A percentile compares a stretch with the other conserved stretches of the same genome.
These are phyloP conservation scores for Stemphylium beticola DNA, from an alignment of 2,329 filamentous ascomycete genomes.

Conservation along the genomic window DNA sequence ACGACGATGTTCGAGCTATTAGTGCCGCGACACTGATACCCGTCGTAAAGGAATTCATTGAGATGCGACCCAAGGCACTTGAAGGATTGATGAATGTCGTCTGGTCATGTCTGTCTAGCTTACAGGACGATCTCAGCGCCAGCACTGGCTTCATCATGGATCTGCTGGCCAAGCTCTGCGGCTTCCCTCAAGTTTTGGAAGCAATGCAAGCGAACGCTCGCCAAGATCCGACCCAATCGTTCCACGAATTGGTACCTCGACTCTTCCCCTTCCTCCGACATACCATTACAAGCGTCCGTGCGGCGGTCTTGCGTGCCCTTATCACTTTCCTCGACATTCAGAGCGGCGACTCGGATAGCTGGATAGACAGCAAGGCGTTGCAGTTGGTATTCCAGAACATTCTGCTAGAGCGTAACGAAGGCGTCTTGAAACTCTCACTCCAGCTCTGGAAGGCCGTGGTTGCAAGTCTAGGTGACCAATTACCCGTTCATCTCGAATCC, in stretches of 20 bases:
- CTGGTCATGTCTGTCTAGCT: conserved; percentile 94
- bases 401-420: conserved; percentile 86
- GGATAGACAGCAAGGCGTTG: conserved; percentile 89
- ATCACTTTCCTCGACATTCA: conserved; percentile 92
- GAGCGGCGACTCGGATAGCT: conserved; percentile 78
- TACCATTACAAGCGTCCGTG: conserved; percentile 93
- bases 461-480: conserved; percentile 68
- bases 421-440: conserved; percentile 80
- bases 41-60: conserved; percentile 93
- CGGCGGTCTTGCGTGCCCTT: conserved; percentile 89
- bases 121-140: conserved; percentile 96
- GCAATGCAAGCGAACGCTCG: conserved; percentile 89
- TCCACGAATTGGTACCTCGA: conserved; percentile 88
- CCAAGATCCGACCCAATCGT: conserved; percentile 84
- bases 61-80: conserved; percentile 77
- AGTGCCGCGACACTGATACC: conserved; percentile 97
- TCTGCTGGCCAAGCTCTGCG: conserved; percentile 90
- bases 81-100: conserved; percentile 89
- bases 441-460: conserved; percentile 86
- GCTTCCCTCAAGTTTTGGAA: conserved; percentile 88
- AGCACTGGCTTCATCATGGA: conserved; percentile 99
- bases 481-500: conserved; percentile 73
- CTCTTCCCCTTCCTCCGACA: conserved; percentile 96
- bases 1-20: conserved; percentile 95
- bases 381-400: conserved; percentile 94